Evolutionary conservation across 1,284 basidiomycete genomes (phyloP).

Genomic region (Cutaneotrichosporon sp.): DNA sequence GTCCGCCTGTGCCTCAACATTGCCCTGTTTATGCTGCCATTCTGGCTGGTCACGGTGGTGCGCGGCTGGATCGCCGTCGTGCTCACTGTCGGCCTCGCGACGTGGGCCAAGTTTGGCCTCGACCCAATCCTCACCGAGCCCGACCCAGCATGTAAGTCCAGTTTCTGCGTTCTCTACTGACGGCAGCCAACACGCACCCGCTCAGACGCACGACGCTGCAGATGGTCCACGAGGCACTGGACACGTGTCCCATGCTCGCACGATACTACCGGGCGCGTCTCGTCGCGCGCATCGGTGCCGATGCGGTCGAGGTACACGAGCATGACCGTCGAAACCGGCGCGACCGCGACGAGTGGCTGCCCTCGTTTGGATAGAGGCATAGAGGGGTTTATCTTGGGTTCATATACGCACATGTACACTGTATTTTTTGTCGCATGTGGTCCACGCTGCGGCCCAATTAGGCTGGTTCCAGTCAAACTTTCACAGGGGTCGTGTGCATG

Average conservation of each 20-base stretch:
- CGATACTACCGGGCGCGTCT: conserved; percentile 34
- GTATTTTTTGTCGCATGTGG: too few relatives aligned
- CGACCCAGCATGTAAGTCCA: conserved; percentile 11
- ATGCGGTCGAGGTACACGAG: conserved; percentile 29
- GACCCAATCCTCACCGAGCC: conserved; percentile 7
- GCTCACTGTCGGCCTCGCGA: background rate
- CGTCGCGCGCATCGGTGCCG: conserved; percentile 28
- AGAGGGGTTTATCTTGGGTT: too few relatives aligned
- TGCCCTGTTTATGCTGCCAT: conserved; percentile 5
- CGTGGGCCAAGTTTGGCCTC: conserved; percentile 9
- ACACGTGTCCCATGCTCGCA: conserved; percentile 37
- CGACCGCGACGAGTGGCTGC: conserved; percentile 35
- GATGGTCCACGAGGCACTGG: conserved; percentile 41
- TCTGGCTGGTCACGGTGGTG: conserved; percentile 1
- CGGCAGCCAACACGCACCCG: conserved; percentile 39
- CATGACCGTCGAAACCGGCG: conserved; percentile 30
- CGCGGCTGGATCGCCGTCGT: conserved; percentile 10
- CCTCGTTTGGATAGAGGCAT: conserved; percentile 15
- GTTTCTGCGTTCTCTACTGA: background rate
- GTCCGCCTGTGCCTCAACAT: conserved; percentile 13
- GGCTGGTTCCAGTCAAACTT: too few relatives aligned
- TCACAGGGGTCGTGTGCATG: too few relatives aligned
- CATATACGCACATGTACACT: too few relatives aligned
- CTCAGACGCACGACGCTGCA: conserved; percentile 32
- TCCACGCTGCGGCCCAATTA: too few relatives aligned